phyloP scores from a whole-genome alignment of 2,329 filamentous ascomycete species.

The Colletotrichum endophyticum region DNA sequence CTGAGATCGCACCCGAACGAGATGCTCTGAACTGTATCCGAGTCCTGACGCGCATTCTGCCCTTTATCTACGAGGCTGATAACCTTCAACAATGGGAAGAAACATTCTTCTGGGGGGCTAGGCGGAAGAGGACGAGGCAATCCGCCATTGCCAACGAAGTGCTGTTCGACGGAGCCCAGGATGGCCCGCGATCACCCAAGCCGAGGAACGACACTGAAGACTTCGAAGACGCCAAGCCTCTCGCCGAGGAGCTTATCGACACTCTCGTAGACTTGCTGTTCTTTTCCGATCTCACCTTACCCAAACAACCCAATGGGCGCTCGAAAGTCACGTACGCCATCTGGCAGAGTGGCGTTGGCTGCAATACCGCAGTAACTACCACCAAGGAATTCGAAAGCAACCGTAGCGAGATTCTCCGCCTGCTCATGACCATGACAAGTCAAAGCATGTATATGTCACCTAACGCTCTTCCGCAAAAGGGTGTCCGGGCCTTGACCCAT shows the following conservation, averaged over 20 bases:
- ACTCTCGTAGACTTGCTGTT: slow-evolving; percentile 89
- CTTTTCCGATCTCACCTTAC: slow-evolving; percentile 87
- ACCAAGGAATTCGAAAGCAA: slow-evolving; percentile 95
- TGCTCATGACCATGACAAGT: slow-evolving; percentile 85
- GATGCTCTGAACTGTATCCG: slow-evolving; percentile 96
- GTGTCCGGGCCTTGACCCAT: slow-evolving; percentile 85
- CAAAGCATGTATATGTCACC: slow-evolving; percentile 94
- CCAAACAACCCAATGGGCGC: slow-evolving; percentile 71
- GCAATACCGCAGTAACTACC: slow-evolving; percentile 85
- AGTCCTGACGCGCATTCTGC: slow-evolving; percentile 85
- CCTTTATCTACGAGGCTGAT: slow-evolving; percentile 91
- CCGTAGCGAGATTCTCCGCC: slow-evolving; percentile 84
- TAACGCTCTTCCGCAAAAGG: slow-evolving; percentile 78
- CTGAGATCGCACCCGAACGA: slow-evolving; percentile 80
- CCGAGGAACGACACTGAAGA: slow-evolving; percentile 62
- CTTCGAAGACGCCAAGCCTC: slow-evolving; percentile 82
- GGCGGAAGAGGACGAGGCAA: slow-evolving; percentile 74
- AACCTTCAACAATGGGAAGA: slow-evolving; percentile 86
- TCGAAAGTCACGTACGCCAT: slow-evolving; percentile 90
- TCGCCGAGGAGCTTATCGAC: slow-evolving; percentile 92
- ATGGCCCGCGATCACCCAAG: slow-evolving; percentile 24
- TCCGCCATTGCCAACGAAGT: slow-evolving; percentile 74
- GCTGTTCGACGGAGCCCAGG: slow-evolving; percentile 79
- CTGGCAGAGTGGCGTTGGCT: slow-evolving; percentile 97
- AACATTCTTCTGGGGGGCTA: slow-evolving; percentile 86